Evolutionary conservation across 2,329 filamentous ascomycete species (phyloP), one percentile per base, ranked within the genome.

Genomic region (Penicillium janthinellum): DNA sequence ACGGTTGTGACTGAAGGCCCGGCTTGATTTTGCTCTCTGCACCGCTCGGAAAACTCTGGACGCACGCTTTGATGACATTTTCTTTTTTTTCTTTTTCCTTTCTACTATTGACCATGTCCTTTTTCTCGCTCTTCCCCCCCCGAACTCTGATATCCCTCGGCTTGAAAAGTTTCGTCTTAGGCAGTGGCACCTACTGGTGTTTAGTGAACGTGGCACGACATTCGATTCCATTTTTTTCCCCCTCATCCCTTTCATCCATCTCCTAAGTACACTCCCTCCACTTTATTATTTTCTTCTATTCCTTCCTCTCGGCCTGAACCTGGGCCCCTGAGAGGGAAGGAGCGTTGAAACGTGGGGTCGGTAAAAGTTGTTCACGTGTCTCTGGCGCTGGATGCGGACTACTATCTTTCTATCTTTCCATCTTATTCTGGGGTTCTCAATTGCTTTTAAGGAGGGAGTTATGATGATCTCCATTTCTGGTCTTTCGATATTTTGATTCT

Each of bases 61-160:
- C 66, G 66, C 68, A 72, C 64, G 68, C 68, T 73, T 71, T 74
- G 70, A 75, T 74, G 73, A 75, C 71, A 68, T 70, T 66, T 57
- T 64, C 50, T 59, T 63, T 66, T 60, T 56, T 64, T 60, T 22
- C 22, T 61, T 66, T 67, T 66, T 65, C 59, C 39, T 64, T 68
- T 56, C 60, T 52, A 59, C 60, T 58, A 59, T 63, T 67, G 53
- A 60, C 60, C 61, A 52, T 56, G 60, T 61, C 57, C 49, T 44
- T 34, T 64, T 65, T 65, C 58, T 66, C 44, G 57, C 53, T 64
- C 62, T 63, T 62, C 56, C 65, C 59, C 17, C 17, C 66, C 60
- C 69, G 69, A 71, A 71, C 72, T 72, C 72, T 76, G 74, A 77
- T 77, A 76, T 77, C 75, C 75, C 73, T 74, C 70, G 70, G 70